Conservation (phyloP, 148 eudicot species). For the Nyssa sinensis region DNA sequence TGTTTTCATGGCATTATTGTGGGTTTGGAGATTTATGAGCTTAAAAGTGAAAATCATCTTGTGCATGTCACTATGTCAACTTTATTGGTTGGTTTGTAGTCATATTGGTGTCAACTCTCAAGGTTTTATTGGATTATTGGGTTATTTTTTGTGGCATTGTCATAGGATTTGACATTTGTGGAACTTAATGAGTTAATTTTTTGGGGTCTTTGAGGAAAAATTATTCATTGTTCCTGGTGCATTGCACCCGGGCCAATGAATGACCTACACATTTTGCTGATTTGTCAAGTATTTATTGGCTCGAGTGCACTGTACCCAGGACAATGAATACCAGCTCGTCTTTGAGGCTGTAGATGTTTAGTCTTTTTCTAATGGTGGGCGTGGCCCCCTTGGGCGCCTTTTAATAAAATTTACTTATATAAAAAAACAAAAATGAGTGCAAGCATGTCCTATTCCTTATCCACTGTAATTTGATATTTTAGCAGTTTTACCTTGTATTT, state of each 20-base stretch:
- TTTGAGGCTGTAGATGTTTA: no score
- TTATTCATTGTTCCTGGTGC: no score
- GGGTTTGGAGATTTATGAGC: not conserved
- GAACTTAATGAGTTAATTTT: not conserved
- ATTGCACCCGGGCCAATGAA: no score
- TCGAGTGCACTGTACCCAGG: no score
- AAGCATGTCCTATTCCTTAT: not conserved
- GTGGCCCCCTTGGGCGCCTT: no score
- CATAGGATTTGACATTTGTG: not conserved
- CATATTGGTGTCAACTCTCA: not conserved
- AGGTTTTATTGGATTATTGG: not conserved
- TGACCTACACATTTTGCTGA: no score
- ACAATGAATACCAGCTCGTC: no score
- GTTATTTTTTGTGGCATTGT: not conserved
- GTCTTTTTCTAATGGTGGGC: no score
- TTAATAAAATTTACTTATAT: no score
- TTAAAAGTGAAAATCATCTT: not conserved
- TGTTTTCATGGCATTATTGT: not conserved
- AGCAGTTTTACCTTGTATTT: not conserved
- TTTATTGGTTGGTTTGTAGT: not conserved
- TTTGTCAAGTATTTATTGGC: no score
- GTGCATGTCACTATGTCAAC: not conserved
- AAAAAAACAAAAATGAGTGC: no score
- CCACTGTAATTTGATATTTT: not conserved
- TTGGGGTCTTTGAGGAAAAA: no score